Evolutionary conservation across 164 flowering plant species (phyloP).

Genomic region (Vitis riparia): DNA sequence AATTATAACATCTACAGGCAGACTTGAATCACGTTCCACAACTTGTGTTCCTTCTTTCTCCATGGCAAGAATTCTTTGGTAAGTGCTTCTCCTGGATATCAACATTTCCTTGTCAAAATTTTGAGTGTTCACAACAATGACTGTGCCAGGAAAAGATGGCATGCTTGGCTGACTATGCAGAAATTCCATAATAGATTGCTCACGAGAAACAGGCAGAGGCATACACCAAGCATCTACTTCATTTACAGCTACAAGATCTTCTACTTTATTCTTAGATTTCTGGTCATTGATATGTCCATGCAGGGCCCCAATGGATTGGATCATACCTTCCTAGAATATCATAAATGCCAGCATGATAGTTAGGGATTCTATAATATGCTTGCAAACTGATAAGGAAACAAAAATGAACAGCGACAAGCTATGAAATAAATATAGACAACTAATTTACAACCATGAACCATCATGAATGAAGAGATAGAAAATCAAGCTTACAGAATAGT

Average conservation of each 20-base stretch:
- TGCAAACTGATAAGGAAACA: slow-evolving; percentile 1
- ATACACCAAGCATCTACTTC: slow-evolving; percentile 20
- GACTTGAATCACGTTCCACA: slow-evolving; percentile 76
- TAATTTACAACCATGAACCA: background rate
- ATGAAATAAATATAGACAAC: background rate
- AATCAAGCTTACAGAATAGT: background rate
- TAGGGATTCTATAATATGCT: background rate
- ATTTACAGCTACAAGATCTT: slow-evolving; percentile 16
- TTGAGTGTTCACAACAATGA: slow-evolving; percentile 77
- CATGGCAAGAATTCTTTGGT: slow-evolving; percentile 77
- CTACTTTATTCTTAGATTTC: slow-evolving; percentile 30
- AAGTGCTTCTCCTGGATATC: slow-evolving; percentile 82
- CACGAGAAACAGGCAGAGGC: slow-evolving; percentile 25
- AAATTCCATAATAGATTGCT: slow-evolving; percentile 16
- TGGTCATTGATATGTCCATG: slow-evolving; percentile 20
- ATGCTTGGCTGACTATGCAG: slow-evolving; percentile 20
- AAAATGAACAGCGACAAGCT: background rate
- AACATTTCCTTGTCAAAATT: slow-evolving; percentile 74
- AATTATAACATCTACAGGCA: slow-evolving; percentile 81
- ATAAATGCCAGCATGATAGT: slow-evolving; percentile 7
- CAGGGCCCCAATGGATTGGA: slow-evolving; percentile 17
- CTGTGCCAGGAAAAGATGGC: slow-evolving; percentile 34
- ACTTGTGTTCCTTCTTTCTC: slow-evolving; percentile 86
- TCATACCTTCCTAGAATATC: slow-evolving; percentile 34
- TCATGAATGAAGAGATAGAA: too few species aligned